phyloP scores from a whole-genome alignment of 140 eudicot genomes.

The Stevia rebaudiana region DNA sequence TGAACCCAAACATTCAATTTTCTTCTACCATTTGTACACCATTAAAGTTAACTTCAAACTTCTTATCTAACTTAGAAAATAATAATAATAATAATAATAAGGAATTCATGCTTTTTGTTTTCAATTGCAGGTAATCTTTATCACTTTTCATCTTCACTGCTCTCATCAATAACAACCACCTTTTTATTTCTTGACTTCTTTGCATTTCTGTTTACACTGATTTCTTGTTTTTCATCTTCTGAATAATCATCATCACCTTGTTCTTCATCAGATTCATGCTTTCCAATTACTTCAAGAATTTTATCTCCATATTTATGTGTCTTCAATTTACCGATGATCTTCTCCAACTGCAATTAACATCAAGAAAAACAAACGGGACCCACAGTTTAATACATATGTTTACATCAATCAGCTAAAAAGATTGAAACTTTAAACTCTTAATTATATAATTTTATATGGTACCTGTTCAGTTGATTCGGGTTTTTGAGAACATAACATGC shows the following conservation, averaged over 20 bases:
- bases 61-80: background rate
- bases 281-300: slow-evolving; percentile 64
- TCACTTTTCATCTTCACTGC: slow-evolving; percentile 75
- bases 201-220: slow-evolving; percentile 28
- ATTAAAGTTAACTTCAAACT: background rate
- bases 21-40: background rate
- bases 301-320: slow-evolving; percentile 58
- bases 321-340: slow-evolving; percentile 81
- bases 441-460: background rate
- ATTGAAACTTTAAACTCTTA: background rate
- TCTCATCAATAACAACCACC: slow-evolving; percentile 61
- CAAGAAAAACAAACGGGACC: background rate
- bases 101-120: background rate
- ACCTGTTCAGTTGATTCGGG: slow-evolving; percentile 69
- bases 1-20: too few relatives aligned
- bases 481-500: slow-evolving; percentile 46
- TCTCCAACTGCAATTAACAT: slow-evolving; percentile 68
- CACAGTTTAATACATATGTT: background rate
- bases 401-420: background rate
- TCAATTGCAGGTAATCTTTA: background rate
- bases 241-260: slow-evolving; percentile 34
- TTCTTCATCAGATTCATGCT: slow-evolving; percentile 33
- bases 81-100: background rate
- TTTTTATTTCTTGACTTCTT: slow-evolving; percentile 51
- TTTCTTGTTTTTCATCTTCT: slow-evolving; percentile 24